Base-by-base conservation (phyloP, 2,329 filamentous ascomycete genomes). In the Hymenoscyphus repandus region DNA sequence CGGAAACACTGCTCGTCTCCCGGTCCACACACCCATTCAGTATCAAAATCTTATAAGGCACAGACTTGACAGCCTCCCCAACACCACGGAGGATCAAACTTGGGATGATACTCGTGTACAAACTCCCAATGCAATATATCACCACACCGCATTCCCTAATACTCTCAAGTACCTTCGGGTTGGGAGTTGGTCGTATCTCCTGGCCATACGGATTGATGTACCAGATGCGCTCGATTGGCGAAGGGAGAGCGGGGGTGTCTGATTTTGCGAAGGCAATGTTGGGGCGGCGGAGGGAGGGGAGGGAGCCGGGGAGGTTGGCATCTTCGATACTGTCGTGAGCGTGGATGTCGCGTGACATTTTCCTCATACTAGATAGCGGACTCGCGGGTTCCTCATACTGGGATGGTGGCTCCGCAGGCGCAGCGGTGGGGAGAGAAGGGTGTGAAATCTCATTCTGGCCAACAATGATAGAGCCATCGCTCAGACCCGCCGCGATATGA, bases 131-230 rank as follows among this genome's bases (percentile, higher is more conserved):
- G 67, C 87, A 91, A 71, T 96, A 97, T 41, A 97, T 80, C 7
- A 96, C 76, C 1, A 82, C 84, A 50, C 82, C 77, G 0, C 87
- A 78, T 1, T 72, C 70, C 13, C 73, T 71, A 1, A 97, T 52
- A 22, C 47, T 51, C 6, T 82, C 77, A 0, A 95, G 62, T 0
- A 92, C 89, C 45, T 89, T 83, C 0, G 90, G 84, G 62, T 96
- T 97, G 2, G 90, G 87, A 0, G 84, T 79, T 0, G 91, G 88
- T 15, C 85, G 82, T 59, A 97, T 96, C 69, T 96, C 91, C 66
- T 96, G 90, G n/a, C 92, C 92, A 67, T 96, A 97, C 0, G 92
- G 92, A 64, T 96, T 97, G 72, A 97, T 97, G 72, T 97, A 97
- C 90, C 90, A 97, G 31, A 97, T 77, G 2, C 91, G 74, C 49